phyloP scores from a whole-genome alignment of 176 grass and related monocot species.

The Chloris gayana region DNA sequence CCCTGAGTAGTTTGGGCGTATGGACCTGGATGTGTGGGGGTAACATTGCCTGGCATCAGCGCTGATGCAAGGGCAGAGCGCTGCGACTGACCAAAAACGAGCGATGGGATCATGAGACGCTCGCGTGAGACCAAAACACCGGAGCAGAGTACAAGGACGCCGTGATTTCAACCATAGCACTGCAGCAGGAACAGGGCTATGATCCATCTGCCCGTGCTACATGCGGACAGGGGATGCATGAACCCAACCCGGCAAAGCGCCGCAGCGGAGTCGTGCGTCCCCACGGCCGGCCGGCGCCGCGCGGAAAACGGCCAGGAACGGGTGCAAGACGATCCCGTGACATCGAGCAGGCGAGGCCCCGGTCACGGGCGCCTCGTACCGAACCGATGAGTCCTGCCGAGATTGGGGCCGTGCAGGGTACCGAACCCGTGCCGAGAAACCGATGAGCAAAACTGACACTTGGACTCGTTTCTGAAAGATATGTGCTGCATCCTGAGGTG shows the following conservation, averaged over 20 bases:
- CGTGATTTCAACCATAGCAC: background rate
- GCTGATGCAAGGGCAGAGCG: too few species aligned
- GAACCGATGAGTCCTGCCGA: background rate
- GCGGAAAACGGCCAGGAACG: constrained; percentile 9
- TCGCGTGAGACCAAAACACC: too few species aligned
- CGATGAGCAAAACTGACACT: too few species aligned
- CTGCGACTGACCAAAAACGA: too few species aligned
- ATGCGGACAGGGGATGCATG: background rate
- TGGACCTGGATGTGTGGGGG: too few species aligned
- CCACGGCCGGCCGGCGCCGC: background rate
- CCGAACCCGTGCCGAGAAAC: too few species aligned
- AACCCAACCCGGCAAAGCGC: background rate
- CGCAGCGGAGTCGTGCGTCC: background rate
- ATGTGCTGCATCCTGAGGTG: background rate
- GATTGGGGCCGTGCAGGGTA: too few species aligned
- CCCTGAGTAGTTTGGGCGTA: too few species aligned
- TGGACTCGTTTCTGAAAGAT: background rate
- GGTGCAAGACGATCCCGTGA: constrained; percentile 18
- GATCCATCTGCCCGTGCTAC: too few species aligned
- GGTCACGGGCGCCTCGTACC: constrained; percentile 20
- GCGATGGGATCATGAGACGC: too few species aligned
- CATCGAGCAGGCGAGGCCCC: background rate
- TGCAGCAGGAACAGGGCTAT: background rate
- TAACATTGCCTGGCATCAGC: too few species aligned
- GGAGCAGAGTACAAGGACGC: too few species aligned